Conservation (phyloP, 495 filamentous ascomycete species). For the Delitschia confertaspora region DNA sequence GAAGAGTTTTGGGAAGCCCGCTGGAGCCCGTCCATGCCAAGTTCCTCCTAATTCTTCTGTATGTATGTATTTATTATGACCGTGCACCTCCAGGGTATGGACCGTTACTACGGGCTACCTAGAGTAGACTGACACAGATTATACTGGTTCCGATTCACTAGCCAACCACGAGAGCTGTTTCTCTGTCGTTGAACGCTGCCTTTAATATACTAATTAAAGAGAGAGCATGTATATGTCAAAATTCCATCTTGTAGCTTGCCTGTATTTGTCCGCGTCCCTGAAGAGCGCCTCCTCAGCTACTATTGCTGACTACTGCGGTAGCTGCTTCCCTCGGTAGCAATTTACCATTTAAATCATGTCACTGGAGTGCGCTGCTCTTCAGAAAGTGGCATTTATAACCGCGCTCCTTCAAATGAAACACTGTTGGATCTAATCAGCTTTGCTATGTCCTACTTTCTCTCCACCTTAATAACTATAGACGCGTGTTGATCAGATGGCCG, state of each 20-base stretch:
- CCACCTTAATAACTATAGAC: too few relatives aligned
- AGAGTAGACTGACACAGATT: constrained; percentile 1
- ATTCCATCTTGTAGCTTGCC: constrained; percentile 2
- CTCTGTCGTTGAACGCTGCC: not conserved
- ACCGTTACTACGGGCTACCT: constrained; percentile 9
- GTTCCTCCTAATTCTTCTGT: constrained; percentile 3
- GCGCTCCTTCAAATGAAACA: too few relatives aligned
- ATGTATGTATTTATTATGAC: constrained; percentile 9
- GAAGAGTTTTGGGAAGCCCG: too few relatives aligned
- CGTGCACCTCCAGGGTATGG: constrained; percentile 6
- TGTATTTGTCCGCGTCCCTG: constrained; percentile 3
- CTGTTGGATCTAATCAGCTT: too few relatives aligned
- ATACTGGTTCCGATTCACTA: constrained; percentile 1
- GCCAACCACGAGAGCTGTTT: constrained; percentile 3
- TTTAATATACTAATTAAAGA: constrained; percentile 7
- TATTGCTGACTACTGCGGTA: constrained; percentile 13
- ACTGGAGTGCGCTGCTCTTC: too few relatives aligned
- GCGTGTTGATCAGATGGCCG: too few relatives aligned
- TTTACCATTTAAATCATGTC: too few relatives aligned
- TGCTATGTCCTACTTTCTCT: too few relatives aligned
- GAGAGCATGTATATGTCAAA: not conserved
- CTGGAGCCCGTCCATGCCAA: too few relatives aligned
- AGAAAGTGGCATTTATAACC: too few relatives aligned
- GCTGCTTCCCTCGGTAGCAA: constrained; percentile 13
- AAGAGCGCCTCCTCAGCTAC: constrained; percentile 11